A percentile compares a stretch with the other conserved stretches of the same genome.
phyloP scores from a whole-genome alignment of 169 alveolate species.

The Toxoplasma gondii region DNA sequence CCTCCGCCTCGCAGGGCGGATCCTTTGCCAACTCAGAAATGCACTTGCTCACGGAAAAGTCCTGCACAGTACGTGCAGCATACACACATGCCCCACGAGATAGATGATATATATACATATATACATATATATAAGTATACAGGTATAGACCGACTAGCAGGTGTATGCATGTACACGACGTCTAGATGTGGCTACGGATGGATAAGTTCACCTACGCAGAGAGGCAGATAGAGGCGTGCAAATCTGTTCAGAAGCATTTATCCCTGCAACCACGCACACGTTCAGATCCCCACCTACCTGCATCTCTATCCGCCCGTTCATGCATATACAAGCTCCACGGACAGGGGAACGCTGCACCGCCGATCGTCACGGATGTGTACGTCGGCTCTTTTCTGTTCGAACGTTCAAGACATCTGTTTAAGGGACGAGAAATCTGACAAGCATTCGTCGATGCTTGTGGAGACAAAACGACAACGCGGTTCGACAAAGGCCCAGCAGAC shows the following conservation, averaged over 20 bases:
- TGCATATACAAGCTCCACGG: too few relatives aligned
- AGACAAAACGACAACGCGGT: too few relatives aligned
- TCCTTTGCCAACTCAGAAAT: constrained; percentile 45
- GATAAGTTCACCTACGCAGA: neutral
- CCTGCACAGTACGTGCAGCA: constrained; percentile 1
- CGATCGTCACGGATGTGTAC: too few relatives aligned
- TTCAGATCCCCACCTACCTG: too few relatives aligned
- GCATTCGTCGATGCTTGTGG: too few relatives aligned
- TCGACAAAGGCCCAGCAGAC: neutral
- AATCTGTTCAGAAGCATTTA: neutral
- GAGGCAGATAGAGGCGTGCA: neutral
- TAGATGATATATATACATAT: neutral
- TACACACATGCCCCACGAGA: neutral
- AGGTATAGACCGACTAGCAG: neutral
- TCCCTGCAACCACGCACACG: too few relatives aligned
- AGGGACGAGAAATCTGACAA: too few relatives aligned
- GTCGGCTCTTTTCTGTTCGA: too few relatives aligned
- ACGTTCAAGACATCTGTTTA: too few relatives aligned
- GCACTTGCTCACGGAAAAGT: constrained; percentile 51
- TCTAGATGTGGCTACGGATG: neutral
- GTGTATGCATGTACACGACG: neutral
- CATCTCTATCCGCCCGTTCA: too few relatives aligned
- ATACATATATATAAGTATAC: neutral
- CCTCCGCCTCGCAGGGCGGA: constrained; percentile 42
- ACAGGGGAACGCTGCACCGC: too few relatives aligned